Conservation (phyloP, 352 stramenopile genomes). For the Pythium aristosporum region DNA sequence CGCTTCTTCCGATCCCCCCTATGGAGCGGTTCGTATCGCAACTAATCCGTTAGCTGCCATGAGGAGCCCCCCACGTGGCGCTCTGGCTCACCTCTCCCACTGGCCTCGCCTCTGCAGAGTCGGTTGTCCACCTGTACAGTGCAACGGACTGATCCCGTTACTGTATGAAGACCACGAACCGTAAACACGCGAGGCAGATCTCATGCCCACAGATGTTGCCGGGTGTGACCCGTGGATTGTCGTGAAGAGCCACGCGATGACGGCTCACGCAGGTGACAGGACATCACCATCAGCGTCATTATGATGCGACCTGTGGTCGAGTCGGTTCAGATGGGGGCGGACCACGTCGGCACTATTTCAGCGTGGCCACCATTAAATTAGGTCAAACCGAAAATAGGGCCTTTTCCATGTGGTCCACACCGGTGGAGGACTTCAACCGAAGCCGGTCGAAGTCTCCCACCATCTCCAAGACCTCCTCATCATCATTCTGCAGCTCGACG, state of each 20-base stretch:
- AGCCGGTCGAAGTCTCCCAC: slow-evolving; percentile 6
- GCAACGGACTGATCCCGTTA: too few species aligned
- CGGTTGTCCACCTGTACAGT: neutral
- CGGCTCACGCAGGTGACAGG: neutral
- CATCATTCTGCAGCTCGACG: neutral
- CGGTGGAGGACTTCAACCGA: neutral
- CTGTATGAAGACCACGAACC: too few species aligned
- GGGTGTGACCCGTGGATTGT: neutral
- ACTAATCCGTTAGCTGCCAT: neutral
- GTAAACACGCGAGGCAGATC: neutral
- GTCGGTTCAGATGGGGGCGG: too few species aligned
- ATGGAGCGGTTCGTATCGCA: neutral
- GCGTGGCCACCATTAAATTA: neutral
- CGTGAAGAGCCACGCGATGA: neutral
- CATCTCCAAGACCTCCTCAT: neutral
- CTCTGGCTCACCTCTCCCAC: slow-evolving; percentile 2
- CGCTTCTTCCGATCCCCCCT: neutral
- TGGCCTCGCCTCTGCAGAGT: slow-evolving; percentile 4
- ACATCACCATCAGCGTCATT: too few species aligned
- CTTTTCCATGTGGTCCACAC: slow-evolving; percentile 6
- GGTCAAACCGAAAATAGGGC: neutral
- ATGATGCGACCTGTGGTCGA: too few species aligned
- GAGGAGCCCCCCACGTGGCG: neutral
- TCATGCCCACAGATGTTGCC: neutral
- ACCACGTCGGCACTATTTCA: too few species aligned